Conservation (phyloP, 75 land plant genomes). For the Sequoia sempervirens region DNA sequence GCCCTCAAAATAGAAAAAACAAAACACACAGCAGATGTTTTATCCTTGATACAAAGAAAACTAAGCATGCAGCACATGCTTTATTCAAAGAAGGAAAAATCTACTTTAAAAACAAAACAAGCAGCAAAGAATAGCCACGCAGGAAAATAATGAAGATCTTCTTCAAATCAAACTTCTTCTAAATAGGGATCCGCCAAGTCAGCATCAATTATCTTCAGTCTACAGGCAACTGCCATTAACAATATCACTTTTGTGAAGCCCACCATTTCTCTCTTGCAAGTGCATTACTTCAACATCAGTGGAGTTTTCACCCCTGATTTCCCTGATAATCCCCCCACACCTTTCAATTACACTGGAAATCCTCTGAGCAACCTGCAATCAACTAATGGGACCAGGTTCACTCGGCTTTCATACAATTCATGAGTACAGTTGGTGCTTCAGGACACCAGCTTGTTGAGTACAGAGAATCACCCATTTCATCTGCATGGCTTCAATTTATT, state of each 20-base stretch:
- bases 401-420: conserved; percentile 54
- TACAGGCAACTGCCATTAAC: conserved; percentile 55
- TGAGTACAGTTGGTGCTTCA: conserved; percentile 74
- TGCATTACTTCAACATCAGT: conserved; percentile 41
- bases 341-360: conserved; percentile 75
- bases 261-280: conserved; percentile 41
- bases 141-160: too few species aligned
- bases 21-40: too few species aligned
- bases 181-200: too few species aligned
- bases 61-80: too few species aligned
- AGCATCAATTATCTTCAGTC: too few species aligned
- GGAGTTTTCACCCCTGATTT: conserved; percentile 48
- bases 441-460: conserved; percentile 56
- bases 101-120: too few species aligned
- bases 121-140: too few species aligned
- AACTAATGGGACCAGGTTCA: conserved; percentile 44
- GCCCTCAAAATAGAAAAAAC: too few species aligned
- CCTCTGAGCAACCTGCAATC: conserved; percentile 48
- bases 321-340: conserved; percentile 47
- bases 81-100: too few species aligned
- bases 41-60: too few species aligned
- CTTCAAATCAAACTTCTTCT: too few species aligned
- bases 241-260: conserved; percentile 72
- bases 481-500: conserved; percentile 86
- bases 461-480: conserved; percentile 80